Conservation (phyloP, 2,329 filamentous ascomycete species). For the Alternaria arborescens region DNA sequence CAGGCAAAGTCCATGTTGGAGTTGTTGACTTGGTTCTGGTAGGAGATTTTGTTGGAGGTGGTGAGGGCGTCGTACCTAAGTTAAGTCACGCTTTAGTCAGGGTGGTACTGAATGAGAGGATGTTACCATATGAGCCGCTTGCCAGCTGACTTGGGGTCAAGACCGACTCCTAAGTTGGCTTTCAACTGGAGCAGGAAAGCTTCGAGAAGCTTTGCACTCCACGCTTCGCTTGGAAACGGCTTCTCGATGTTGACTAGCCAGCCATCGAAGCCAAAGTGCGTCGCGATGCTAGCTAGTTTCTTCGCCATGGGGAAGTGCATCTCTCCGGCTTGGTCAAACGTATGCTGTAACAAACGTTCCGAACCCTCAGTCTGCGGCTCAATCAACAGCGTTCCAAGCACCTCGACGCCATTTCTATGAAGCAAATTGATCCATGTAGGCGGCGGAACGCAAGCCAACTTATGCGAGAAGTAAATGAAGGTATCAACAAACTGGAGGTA, state of each 20-base stretch:
- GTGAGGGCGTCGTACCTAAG: slow-evolving; percentile 59
- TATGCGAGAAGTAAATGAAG: slow-evolving; percentile 61
- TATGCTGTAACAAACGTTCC: slow-evolving; percentile 38
- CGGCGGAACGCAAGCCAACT: slow-evolving; percentile 56
- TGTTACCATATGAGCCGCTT: slow-evolving; percentile 51
- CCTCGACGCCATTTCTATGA: slow-evolving; percentile 57
- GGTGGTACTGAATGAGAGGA: background rate
- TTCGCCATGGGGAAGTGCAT: slow-evolving; percentile 48
- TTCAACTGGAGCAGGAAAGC: slow-evolving; percentile 52
- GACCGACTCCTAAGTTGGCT: slow-evolving; percentile 33
- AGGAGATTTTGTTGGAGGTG: slow-evolving; percentile 52
- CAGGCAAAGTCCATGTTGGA: slow-evolving; percentile 52
- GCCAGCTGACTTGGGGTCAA: slow-evolving; percentile 10
- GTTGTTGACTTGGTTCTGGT: slow-evolving; percentile 55
- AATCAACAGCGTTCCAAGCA: slow-evolving; percentile 55
- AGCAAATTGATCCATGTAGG: slow-evolving; percentile 57
- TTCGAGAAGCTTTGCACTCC: slow-evolving; percentile 41
- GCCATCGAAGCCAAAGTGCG: slow-evolving; percentile 57
- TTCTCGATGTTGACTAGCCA: slow-evolving; percentile 60
- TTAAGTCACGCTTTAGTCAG: background rate
- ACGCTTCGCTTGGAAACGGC: slow-evolving; percentile 47
- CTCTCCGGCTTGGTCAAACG: slow-evolving; percentile 5
- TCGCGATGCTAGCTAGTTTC: slow-evolving; percentile 52
- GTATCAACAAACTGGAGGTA: slow-evolving; percentile 55
- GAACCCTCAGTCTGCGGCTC: slow-evolving; percentile 52